phyloP scores from a whole-genome alignment of 2,329 filamentous ascomycete genomes.

The Botryotinia narcissicola region DNA sequence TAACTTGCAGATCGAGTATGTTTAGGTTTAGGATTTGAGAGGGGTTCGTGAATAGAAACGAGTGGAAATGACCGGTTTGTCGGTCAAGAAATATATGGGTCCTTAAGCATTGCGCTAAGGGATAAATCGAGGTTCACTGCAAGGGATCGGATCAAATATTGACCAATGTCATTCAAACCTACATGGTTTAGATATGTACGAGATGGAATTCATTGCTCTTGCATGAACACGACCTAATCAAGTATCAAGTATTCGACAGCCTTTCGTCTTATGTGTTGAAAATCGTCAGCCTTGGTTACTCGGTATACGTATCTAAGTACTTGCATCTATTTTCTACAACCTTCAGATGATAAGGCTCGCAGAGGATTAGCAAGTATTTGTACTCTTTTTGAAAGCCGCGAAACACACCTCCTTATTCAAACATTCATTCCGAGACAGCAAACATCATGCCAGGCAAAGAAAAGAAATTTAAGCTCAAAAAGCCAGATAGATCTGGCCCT shows the following conservation, averaged over 20 bases:
- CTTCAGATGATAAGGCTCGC: background rate
- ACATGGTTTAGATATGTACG: background rate
- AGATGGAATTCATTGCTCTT: background rate
- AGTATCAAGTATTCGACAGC: background rate
- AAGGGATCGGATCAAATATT: background rate
- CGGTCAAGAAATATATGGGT: slow-evolving; percentile 9
- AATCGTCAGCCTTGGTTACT: background rate
- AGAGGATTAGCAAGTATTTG: background rate
- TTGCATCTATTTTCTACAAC: background rate
- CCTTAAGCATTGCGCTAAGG: slow-evolving; percentile 3
- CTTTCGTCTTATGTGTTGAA: background rate
- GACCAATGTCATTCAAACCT: background rate
- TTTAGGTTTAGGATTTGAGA: background rate
- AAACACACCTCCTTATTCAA: background rate
- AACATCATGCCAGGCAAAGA: slow-evolving; percentile 24
- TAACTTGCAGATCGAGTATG: background rate
- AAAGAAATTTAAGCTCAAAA: slow-evolving; percentile 58
- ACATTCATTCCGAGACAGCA: background rate
- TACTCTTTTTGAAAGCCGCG: background rate
- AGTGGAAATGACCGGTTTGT: slow-evolving; percentile 9
- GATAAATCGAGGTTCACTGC: background rate
- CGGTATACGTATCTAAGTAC: background rate
- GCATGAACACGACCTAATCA: background rate
- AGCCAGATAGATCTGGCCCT: slow-evolving; percentile 66
- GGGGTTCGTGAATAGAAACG: slow-evolving; percentile 5